Evolutionary conservation across 768 basidiomycete genomes (phyloP).

Genomic region (Daedaleopsis nitida): DNA sequence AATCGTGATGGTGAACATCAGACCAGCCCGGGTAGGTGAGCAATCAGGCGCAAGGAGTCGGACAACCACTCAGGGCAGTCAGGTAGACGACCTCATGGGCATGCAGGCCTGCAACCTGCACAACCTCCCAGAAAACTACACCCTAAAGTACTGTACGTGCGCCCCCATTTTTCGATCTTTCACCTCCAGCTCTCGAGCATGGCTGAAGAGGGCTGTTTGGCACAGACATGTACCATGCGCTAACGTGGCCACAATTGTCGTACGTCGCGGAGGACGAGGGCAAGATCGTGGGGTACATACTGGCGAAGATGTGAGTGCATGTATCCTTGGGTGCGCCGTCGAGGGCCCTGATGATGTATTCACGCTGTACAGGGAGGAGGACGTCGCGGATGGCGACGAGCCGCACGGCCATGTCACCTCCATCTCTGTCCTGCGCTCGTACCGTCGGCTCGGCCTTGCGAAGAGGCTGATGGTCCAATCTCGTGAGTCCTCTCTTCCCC

Average conservation of each 20-base stretch:
- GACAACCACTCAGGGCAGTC: conserved; percentile 19
- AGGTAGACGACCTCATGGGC: conserved; percentile 86
- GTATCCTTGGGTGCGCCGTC: neutral
- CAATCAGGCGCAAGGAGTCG: neutral
- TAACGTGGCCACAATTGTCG: conserved; percentile 93
- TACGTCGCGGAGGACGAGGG: conserved; percentile 94
- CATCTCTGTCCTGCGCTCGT: conserved; percentile 89
- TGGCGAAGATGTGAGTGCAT: conserved; percentile 85
- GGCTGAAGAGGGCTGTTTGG: neutral
- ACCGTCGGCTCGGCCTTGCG: conserved; percentile 88
- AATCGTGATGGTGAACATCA: conserved; percentile 46
- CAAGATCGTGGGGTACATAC: conserved; percentile 89
- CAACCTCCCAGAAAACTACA: conserved; percentile 92
- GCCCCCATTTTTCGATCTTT: neutral
- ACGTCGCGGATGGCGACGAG: conserved; percentile 56
- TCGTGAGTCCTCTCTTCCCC: conserved; percentile 54
- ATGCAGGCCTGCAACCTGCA: conserved; percentile 96
- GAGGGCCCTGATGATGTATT: neutral
- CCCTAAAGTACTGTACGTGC: conserved; percentile 72
- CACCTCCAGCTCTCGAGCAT: neutral
- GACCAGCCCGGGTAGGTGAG: conserved; percentile 35
- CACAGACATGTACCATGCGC: conserved; percentile 85
- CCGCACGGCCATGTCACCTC: conserved; percentile 94
- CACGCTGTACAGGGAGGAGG: conserved; percentile 58
- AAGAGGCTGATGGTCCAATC: conserved; percentile 94